Evolutionary conservation across 768 basidiomycete species (phyloP).

Genomic region (Paxillus ammoniavirescens): DNA sequence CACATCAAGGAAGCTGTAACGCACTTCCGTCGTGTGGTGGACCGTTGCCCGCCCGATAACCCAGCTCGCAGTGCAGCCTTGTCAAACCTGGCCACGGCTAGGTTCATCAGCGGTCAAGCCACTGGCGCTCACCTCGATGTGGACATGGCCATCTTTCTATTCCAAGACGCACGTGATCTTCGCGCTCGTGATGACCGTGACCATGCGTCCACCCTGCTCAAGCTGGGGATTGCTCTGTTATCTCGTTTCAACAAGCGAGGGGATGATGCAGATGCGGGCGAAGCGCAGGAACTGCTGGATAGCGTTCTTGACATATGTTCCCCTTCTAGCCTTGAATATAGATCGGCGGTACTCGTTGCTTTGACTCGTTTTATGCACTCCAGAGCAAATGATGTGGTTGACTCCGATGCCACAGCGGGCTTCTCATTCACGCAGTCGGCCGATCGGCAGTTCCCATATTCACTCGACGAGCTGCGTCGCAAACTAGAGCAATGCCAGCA

Average conservation of each 20-base stretch:
- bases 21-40: too few species aligned
- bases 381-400: background rate
- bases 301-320: background rate
- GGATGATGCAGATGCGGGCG: too few species aligned
- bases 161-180: constrained; percentile 12
- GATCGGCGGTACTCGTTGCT: background rate
- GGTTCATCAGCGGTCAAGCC: too few species aligned
- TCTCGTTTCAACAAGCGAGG: background rate
- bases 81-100: too few species aligned
- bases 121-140: background rate
- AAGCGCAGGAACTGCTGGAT: background rate
- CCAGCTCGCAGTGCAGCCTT: too few species aligned
- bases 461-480: too few species aligned
- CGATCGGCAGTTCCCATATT: background rate
- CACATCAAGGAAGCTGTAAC: too few species aligned
- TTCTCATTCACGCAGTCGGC: background rate
- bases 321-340: background rate
- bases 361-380: background rate
- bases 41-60: background rate
- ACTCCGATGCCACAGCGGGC: too few species aligned
- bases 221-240: constrained; percentile 2
- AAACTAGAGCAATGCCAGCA: too few species aligned
- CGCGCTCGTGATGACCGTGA: constrained; percentile 4
- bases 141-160: background rate
- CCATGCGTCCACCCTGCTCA: constrained; percentile 3